Base-by-base conservation (phyloP, 257 asterid species). In the Solanum rostratum region DNA sequence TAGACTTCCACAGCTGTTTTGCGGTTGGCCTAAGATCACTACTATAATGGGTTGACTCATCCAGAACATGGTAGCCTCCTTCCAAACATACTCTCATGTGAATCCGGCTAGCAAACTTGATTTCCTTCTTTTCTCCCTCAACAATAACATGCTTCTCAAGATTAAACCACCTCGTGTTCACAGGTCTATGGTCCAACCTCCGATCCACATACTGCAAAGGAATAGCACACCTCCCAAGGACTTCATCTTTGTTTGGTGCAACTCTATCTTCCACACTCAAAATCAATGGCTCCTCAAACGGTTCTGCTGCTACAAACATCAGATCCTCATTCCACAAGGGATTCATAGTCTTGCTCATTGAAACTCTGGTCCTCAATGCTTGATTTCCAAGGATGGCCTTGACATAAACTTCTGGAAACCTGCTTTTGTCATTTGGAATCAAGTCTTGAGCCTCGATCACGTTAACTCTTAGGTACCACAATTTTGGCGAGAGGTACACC, bases 291-390 rank as follows among this genome's bases (percentile, higher is more conserved):
- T 90, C 92, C 88, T 90, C 92, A 68, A 90, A 90, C 13, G 90
- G 90, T 55, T 90, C 92, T 2, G 92, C 88, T 6, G 86, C 92
- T 20, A 90, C 92, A 88, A 90, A 90, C 90, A 90, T 88, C 52
- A 90, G 62, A 84, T 90, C 92, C 86, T 90, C 92, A 39, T 90
- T 90, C 92, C 92, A 90, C 91, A 90, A 66, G 9, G 92, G 92
- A 74, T 90, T 90, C 41, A 88, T 84, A 20, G 85, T 85, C 84
- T 90, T 90, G 63, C 16, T 84, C 88, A 88, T 88, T 3, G 92
- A 90, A n/a, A 90, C 91, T 68, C 89, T 83, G 15, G 92, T 88
- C 87, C 90, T 84, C 87, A 88, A 73, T 19, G 88, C 86, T 83
- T 90, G 92, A 81, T 88, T 86, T 54, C 92, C 92, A 14, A 88